Evolutionary conservation across 768 basidiomycete species (phyloP).

Genomic region (Mycena indigotica): DNA sequence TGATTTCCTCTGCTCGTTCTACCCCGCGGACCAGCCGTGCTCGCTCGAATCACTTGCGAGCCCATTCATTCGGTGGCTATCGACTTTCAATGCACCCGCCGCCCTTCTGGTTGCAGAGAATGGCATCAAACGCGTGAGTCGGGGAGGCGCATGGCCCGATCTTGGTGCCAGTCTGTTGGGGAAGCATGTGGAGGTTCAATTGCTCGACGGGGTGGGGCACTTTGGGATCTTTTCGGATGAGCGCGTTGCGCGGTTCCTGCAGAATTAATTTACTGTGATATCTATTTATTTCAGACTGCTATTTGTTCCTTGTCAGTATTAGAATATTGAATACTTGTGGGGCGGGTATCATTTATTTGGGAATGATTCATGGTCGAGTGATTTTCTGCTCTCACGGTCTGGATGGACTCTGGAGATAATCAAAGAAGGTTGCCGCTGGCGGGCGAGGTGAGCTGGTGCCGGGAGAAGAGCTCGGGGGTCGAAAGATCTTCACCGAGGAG

Average conservation of each 20-base stretch:
- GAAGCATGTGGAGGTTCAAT: neutral
- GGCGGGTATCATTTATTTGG: too few species aligned
- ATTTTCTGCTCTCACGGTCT: too few species aligned
- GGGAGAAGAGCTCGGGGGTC: too few species aligned
- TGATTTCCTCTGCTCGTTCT: constrained; percentile 9
- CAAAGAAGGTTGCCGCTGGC: too few species aligned
- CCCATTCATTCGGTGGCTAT: constrained; percentile 9
- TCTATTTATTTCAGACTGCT: too few species aligned
- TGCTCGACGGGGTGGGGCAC: constrained; percentile 16
- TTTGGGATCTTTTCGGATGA: constrained; percentile 14
- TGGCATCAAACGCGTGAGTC: neutral
- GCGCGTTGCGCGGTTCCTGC: constrained; percentile 7
- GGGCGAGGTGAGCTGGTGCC: too few species aligned
- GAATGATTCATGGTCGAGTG: too few species aligned
- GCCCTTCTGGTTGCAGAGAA: constrained; percentile 6
- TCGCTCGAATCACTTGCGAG: constrained; percentile 7
- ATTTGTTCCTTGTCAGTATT: too few species aligned
- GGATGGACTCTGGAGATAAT: too few species aligned
- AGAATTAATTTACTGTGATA: too few species aligned
- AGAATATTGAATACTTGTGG: too few species aligned
- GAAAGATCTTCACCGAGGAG: too few species aligned
- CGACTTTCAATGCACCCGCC: constrained; percentile 5
- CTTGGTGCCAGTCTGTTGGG: constrained; percentile 2
- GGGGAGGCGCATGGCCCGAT: constrained; percentile 8
- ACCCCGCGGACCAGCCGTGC: neutral